Evolutionary conservation across 106 monocot genomes (phyloP).

Genomic region (Cymbidium sinense): DNA sequence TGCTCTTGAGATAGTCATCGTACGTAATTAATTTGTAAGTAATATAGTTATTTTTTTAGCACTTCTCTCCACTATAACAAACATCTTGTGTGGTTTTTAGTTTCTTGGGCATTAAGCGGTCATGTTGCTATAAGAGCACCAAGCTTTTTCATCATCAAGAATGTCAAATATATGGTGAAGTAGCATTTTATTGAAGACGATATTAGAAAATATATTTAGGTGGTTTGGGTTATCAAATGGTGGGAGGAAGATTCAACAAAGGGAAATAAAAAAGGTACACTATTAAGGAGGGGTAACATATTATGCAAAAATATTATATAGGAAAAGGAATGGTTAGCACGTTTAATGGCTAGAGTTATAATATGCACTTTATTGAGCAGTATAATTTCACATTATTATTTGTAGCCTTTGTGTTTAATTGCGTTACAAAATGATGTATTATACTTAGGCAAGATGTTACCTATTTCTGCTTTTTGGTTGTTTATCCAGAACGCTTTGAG

Average conservation of each 20-base stretch:
- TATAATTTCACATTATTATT: neutral
- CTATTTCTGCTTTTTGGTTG: conserved; percentile 3
- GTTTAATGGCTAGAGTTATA: neutral
- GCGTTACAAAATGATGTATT: too few species aligned
- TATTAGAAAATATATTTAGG: neutral
- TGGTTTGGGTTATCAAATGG: neutral
- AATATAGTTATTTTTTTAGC: neutral
- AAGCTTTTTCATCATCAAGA: too few species aligned
- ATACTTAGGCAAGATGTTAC: neutral
- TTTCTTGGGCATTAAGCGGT: neutral
- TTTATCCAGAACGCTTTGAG: conserved; percentile 75
- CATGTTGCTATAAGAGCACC: neutral
- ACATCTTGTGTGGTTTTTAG: neutral
- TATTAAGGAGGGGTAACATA: too few species aligned
- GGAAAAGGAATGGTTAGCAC: too few species aligned
- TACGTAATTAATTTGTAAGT: too few species aligned
- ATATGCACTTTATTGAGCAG: neutral
- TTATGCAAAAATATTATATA: too few species aligned
- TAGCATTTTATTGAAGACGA: neutral
- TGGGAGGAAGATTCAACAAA: too few species aligned
- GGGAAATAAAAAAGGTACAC: too few species aligned
- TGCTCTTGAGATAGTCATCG: too few species aligned
- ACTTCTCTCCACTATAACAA: neutral
- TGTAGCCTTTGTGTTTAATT: neutral
- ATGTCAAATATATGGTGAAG: neutral